Evolutionary conservation across 352 stramenopile genomes (phyloP).

Genomic region (Phytophthora sp.): DNA sequence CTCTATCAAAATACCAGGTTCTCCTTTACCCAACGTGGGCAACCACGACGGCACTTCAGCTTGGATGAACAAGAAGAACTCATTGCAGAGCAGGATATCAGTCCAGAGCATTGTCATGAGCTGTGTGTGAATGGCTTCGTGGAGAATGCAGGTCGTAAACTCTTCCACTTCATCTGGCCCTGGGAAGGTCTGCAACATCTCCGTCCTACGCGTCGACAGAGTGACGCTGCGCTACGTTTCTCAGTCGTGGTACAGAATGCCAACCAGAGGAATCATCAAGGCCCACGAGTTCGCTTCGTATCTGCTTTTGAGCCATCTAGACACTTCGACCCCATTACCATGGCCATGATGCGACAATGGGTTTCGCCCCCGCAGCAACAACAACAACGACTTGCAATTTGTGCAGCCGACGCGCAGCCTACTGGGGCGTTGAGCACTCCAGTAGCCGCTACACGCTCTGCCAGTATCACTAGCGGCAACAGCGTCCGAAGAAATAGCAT

Average conservation of each 20-base stretch:
- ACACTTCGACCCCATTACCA: conserved; percentile 32
- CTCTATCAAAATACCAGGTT: conserved; percentile 27
- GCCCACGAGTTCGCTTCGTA: conserved; percentile 60
- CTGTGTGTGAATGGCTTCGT: conserved; percentile 77
- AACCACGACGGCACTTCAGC: conserved; percentile 28
- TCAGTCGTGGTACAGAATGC: conserved; percentile 45
- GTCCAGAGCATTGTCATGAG: conserved; percentile 74
- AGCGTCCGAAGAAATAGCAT: conserved; percentile 27
- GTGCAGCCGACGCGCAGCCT: conserved; percentile 17
- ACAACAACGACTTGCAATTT: conserved; percentile 32
- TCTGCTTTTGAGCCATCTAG: conserved; percentile 38
- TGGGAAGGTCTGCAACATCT: conserved; percentile 61
- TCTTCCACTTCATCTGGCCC: conserved; percentile 74
- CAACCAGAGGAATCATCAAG: conserved; percentile 14
- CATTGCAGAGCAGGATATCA: conserved; percentile 59
- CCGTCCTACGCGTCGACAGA: conserved; percentile 26
- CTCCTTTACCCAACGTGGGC: conserved; percentile 24
- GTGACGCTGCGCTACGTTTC: conserved; percentile 23
- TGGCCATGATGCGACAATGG: conserved; percentile 37
- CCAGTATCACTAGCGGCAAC: not conserved
- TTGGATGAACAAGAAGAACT: conserved; percentile 42
- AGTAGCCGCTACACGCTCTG: not conserved
- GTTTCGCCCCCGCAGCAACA: conserved; percentile 8
- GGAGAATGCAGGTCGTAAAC: conserved; percentile 56
- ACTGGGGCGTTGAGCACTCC: not conserved